Evolutionary conservation across 2,329 filamentous ascomycete genomes (phyloP).

Genomic region (Ophiostoma tasmaniense): DNA sequence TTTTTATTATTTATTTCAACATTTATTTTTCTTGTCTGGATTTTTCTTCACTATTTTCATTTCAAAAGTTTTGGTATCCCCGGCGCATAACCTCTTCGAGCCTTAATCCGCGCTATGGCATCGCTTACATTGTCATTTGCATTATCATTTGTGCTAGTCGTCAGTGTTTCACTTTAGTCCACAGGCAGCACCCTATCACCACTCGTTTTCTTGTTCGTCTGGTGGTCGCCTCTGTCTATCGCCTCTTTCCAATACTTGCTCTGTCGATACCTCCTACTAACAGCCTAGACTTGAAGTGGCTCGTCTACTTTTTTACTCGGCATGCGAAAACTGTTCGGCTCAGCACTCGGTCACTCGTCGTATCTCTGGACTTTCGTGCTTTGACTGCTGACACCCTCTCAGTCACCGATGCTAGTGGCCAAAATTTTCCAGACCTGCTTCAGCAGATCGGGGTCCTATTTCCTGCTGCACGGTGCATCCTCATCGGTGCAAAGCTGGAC

Average conservation of each 20-base stretch:
- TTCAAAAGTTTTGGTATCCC: background rate
- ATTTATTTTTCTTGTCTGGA: background rate
- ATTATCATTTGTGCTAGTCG: background rate
- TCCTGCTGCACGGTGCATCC: conserved; percentile 37
- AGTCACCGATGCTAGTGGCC: conserved; percentile 32
- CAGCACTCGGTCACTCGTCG: conserved; percentile 37
- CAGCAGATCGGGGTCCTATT: conserved; percentile 32
- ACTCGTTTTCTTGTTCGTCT: conserved; percentile 9
- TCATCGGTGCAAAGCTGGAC: conserved; percentile 40
- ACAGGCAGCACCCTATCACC: background rate
- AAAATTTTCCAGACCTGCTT: conserved; percentile 34
- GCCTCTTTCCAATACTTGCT: background rate
- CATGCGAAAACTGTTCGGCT: conserved; percentile 30
- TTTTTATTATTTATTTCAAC: background rate
- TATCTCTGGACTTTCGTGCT: conserved; percentile 40
- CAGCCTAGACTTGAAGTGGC: conserved; percentile 38
- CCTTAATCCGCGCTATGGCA: background rate
- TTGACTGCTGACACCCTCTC: conserved; percentile 34
- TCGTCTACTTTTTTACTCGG: conserved; percentile 37
- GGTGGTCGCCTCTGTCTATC: background rate
- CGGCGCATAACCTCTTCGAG: background rate
- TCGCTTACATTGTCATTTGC: background rate
- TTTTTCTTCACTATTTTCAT: background rate
- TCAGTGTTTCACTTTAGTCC: background rate
- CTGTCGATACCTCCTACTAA: background rate